Percentiles rank a stretch among this genome's conserved stretches.
These are phyloP conservation scores for Dalechampia spathulata DNA, from an alignment of 441 rosid species.

Conservation along the genomic window DNA sequence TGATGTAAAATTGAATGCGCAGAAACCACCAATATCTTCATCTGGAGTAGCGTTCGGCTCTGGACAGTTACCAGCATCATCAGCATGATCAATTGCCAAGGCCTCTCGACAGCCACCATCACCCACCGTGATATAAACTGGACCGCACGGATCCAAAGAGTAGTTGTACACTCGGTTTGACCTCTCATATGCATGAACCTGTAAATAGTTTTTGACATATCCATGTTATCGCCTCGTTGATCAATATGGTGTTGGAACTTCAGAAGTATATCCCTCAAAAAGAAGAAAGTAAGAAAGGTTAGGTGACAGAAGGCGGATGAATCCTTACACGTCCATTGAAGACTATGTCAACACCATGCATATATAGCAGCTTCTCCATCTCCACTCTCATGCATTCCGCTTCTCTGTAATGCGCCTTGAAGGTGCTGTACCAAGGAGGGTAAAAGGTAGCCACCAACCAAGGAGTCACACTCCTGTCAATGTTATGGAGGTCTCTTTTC, in stretches of 20 bases:
- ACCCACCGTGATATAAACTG: constrained; percentile 62
- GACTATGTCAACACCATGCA: constrained; percentile 37
- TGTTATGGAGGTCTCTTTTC: constrained; percentile 26
- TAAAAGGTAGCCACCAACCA: constrained; percentile 41
- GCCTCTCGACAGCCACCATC: constrained; percentile 63
- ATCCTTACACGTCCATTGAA: constrained; percentile 46
- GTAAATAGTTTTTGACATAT: constrained; percentile 8
- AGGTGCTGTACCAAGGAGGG: constrained; percentile 40
- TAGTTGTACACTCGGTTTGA: constrained; percentile 83
- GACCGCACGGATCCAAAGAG: constrained; percentile 69
- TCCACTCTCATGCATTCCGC: constrained; percentile 45
- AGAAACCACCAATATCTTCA: constrained; percentile 35
- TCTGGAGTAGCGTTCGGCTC: constrained; percentile 38
- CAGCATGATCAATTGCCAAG: constrained; percentile 56
- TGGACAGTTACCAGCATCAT: constrained; percentile 74
- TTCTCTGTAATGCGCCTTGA: constrained; percentile 32
- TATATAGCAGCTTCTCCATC: constrained; percentile 42
- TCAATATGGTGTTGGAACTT: neutral
- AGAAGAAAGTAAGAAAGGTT: too few relatives aligned
- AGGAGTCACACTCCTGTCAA: constrained; percentile 31
- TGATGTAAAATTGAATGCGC: constrained; percentile 58
- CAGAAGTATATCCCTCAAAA: neutral
- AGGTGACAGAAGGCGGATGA: neutral
- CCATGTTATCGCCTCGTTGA: neutral
- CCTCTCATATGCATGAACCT: constrained; percentile 94